A percentile compares a stretch with the other conserved stretches of the same genome.
phyloP scores from a whole-genome alignment of 495 filamentous ascomycete species.

The Penicillium soppii region DNA sequence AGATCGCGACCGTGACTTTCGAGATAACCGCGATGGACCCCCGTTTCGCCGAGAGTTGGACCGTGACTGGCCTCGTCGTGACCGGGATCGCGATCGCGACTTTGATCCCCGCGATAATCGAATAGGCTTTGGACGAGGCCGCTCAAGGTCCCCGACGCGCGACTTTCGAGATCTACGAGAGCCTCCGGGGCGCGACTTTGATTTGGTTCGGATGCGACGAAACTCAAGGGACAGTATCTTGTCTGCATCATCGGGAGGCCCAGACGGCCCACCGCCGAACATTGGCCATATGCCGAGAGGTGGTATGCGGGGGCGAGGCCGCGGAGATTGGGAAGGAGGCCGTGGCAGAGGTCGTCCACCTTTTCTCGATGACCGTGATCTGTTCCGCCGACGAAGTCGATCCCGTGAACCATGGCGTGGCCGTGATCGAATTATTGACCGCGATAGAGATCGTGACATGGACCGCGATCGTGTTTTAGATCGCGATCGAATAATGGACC shows the following conservation, averaged over 20 bases:
- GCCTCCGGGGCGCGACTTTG: constrained; percentile 35
- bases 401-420: constrained; percentile 65
- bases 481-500: constrained; percentile 25
- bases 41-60: constrained; percentile 41
- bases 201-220: constrained; percentile 51
- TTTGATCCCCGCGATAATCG: constrained; percentile 44
- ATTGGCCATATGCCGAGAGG: constrained; percentile 55
- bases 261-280: constrained; percentile 55
- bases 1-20: constrained; percentile 48
- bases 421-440: constrained; percentile 35
- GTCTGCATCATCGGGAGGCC: constrained; percentile 66
- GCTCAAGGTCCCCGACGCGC: constrained; percentile 46
- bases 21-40: constrained; percentile 40
- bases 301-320: constrained; percentile 60
- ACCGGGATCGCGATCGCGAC: constrained; percentile 44
- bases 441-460: constrained; percentile 41
- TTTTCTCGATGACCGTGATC: constrained; percentile 64
- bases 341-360: constrained; percentile 52
- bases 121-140: constrained; percentile 42
- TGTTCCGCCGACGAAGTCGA: constrained; percentile 58
- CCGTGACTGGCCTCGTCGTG: constrained; percentile 32
- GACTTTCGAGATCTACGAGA: constrained; percentile 53
- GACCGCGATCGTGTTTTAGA: constrained; percentile 39
- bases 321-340: constrained; percentile 64
- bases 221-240: constrained; percentile 62